Evolutionary conservation across 176 grass and related monocot species (phyloP), one percentile per base, ranked within the genome.

Genomic region (Aegilops longissima): DNA sequence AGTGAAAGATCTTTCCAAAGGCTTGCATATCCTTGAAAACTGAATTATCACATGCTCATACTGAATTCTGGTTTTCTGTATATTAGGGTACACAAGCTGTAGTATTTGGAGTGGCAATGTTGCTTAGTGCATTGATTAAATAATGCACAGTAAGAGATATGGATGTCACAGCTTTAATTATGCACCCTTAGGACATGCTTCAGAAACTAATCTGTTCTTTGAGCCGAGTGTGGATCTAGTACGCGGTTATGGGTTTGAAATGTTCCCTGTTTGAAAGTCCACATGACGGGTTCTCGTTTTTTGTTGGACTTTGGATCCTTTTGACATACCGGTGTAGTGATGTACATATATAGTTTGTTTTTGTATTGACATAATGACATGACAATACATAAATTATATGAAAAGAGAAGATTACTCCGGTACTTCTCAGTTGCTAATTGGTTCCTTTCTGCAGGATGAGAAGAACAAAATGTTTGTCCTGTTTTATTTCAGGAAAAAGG

Each of bases 391-490:
- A 78, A 29, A 21, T 8, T 17, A 54, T 78, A 24, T 58, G 18
- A 66, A 35, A 66, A 59, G 24, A 83, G 12, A 39, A 65, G 1
- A 6, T 13, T 73, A 9, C 12, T 8, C 1, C 35, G 17, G 10
- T 58, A 23, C 51, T 83, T 61, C 49, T 49, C 90, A 85, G 85
- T 79, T 25, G 31, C 44, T 31, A 24, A 34, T 52, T 73, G 63
- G 29, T 44, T 80, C 78, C 27, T 68, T 80, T 94, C 58, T 88
- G 89, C 80, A 98, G 96, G 96, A 98, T 27, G 83, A 63, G 61
- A 91, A 91, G 61, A 98, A 96, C 74, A 98, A 94, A 92, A 94
- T 98, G 96, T 98, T 96, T 86, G 68, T 94, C 74, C 90, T 98
- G 56, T 96, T 98, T 63, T 90, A 93, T 89, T 98, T 98, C 82